Conservation (phyloP, 176 grass and related monocot genomes). For the Thalia dealbata region DNA sequence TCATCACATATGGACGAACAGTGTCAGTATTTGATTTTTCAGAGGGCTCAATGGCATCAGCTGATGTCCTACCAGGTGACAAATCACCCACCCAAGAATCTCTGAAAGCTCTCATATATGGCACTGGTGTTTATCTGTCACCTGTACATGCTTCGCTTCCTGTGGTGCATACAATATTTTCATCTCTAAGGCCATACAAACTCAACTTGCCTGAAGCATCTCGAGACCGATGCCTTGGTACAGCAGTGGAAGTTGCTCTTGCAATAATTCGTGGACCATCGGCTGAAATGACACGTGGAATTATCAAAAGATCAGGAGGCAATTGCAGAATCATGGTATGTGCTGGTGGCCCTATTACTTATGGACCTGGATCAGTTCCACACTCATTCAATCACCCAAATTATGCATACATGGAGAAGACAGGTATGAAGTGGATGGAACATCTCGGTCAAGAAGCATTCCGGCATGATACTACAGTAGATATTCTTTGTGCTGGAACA, state of each 20-base stretch:
- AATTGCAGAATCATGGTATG: conserved; percentile 94
- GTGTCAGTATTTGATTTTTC: conserved; percentile 98
- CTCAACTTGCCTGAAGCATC: conserved; percentile 65
- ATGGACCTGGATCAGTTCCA: conserved; percentile 85
- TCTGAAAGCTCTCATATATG: conserved; percentile 74
- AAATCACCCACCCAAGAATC: conserved; percentile 72
- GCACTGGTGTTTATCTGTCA: conserved; percentile 80
- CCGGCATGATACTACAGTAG: conserved; percentile 56
- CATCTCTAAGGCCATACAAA: conserved; percentile 73
- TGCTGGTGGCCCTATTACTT: conserved; percentile 70
- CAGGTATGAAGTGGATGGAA: conserved; percentile 82
- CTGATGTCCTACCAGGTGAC: conserved; percentile 68
- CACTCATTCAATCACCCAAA: conserved; percentile 76
- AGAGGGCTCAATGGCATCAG: conserved; percentile 58
- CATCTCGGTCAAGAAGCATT: conserved; percentile 74
- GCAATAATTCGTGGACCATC: conserved; percentile 81
- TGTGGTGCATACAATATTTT: conserved; percentile 86
- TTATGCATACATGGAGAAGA: conserved; percentile 95
- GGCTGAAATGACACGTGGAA: conserved; percentile 66
- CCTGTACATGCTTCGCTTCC: conserved; percentile 78
- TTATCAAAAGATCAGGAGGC: conserved; percentile 87
- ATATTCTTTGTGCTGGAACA: conserved; percentile 88
- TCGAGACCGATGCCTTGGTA: conserved; percentile 76
- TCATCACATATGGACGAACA: conserved; percentile 83
- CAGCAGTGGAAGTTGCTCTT: conserved; percentile 81